Conservation (phyloP, 2,329 filamentous ascomycete species). For the Lizonia empirigonia region DNA sequence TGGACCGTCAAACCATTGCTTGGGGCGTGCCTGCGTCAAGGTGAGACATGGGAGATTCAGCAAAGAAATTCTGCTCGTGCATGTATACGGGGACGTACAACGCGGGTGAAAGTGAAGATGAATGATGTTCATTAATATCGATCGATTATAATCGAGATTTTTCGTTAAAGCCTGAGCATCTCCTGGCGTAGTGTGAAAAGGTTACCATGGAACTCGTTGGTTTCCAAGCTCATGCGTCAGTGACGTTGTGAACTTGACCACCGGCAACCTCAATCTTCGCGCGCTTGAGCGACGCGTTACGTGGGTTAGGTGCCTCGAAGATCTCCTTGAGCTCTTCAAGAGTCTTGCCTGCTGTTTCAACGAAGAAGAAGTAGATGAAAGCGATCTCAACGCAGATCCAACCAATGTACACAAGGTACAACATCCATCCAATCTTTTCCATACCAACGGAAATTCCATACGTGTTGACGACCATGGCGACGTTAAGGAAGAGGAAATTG, state of each 20-base stretch:
- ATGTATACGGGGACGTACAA: not conserved
- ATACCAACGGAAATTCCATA: slow-evolving; percentile 43
- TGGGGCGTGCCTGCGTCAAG: not conserved
- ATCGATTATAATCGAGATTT: not conserved
- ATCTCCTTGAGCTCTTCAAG: slow-evolving; percentile 42
- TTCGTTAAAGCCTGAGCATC: not conserved
- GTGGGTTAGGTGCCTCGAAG: slow-evolving; percentile 39
- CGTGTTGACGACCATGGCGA: slow-evolving; percentile 44
- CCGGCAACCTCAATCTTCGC: slow-evolving; percentile 33
- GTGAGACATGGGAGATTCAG: slow-evolving; percentile 1
- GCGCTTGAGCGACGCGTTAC: slow-evolving; percentile 31
- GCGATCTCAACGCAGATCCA: slow-evolving; percentile 42
- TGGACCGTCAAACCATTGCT: not conserved
- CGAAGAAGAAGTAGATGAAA: slow-evolving; percentile 39
- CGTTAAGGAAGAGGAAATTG: slow-evolving; percentile 44
- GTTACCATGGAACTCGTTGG: not conserved
- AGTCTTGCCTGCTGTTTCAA: slow-evolving; percentile 43
- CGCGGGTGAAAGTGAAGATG: not conserved
- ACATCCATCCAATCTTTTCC: slow-evolving; percentile 39
- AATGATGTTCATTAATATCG: not conserved
- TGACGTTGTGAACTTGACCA: slow-evolving; percentile 33
- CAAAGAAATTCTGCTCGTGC: not conserved
- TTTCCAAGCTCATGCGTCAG: not conserved
- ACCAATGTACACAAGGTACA: slow-evolving; percentile 41
- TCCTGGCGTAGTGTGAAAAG: not conserved